Evolutionary conservation across 2,329 filamentous ascomycete species (phyloP), one percentile per base, ranked within the genome.

Genomic region (Microdochium trichocladiopsis): DNA sequence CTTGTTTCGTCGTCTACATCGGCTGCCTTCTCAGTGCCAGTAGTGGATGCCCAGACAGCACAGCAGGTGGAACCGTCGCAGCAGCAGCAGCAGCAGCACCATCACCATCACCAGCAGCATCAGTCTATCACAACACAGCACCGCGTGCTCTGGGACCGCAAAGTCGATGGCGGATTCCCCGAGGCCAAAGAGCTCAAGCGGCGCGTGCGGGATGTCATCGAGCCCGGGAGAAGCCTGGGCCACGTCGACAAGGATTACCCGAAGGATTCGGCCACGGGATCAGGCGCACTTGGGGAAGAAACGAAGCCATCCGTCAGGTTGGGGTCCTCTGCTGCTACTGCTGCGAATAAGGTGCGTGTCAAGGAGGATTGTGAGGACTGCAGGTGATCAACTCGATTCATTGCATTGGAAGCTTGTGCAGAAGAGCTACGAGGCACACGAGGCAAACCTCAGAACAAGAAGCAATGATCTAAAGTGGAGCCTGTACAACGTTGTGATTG

Each of bases 171-270:
- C 25, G 92, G 94, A 0, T 99, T 99, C 69, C 94, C 93, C 55
- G 91, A 96, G 72, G 91, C 89, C 2, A 96, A 96, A 70, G 86
- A 93, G 59, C 78, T 96, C 45, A 96, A 97, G 72, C 84, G 90
- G 54, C 78, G 86, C 16, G 83, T 96, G 4, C 77, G 93, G 53
- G 89, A 96, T 71, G 77, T 89, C 50, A 84, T 96, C 60, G 86
- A 94, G 62, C 93, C 92, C 0, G 76, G 73, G 1, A 78, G 87
- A 56, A 80, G 93, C 63, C 72, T 96, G 51, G 93, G 93, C 0
- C 93, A 97, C 70, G 86, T 90, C 23, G 88, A 92, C 67, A 75
- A 82, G 51, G 68, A 77, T 50, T 64, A 75, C 48, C 53, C 54
- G 2, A 47, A 18, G 16, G 24, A 23, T 31, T 31, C 28, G 28